Base-by-base conservation (phyloP, 371 early-diverging fungal genomes). In the Capillidium rhysosporum region DNA sequence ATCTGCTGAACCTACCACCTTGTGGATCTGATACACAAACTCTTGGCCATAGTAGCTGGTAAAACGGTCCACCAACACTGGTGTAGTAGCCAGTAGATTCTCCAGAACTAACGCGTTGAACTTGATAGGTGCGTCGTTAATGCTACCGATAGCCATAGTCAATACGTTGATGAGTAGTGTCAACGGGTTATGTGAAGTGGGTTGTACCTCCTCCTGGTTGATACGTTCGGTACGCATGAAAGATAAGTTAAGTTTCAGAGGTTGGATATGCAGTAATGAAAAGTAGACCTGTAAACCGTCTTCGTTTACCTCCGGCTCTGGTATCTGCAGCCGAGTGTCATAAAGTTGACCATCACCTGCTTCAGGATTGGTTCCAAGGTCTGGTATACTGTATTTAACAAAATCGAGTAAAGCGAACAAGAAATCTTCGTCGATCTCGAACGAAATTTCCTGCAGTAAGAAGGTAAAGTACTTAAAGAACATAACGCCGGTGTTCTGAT, bases 1-100 rank as follows among this genome's bases (percentile, higher is more conserved):
- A 61, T 98, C 97, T 2, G 93, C 96, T 10, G 94, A 91, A 0
- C 98, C 98, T 5, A 97, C 70, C 40, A 98, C 69, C 64, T 84
- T 82, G 69, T 96, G 89, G 1, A 94, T 68, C 66, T 98, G 94
- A 56, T 85, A 84, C 25, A 93, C 70, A 12, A 84, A 70, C 63
- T 92, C 90, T 57, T 91, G 87, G 26, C 84, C 75, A 57, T 95
- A 96, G 64, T 93, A 91, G 30, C 74, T 70, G 38, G 69, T 69
- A 49, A 95, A 77, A 25, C 85, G 72, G 54, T 86, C 82, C n/a
- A 75, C 60, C 7, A 96, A 66, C 49, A 85, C 77, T 2, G 81
- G 65, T n/a, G 71, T 63, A 21, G 84, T 83, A 0, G 85, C 85
- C 46, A 80, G 80, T 26, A 91, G 73, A 63, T 95, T 92, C 59